Evolutionary conservation across 2,329 filamentous ascomycete species (phyloP).

Genomic region (Fonsecaea pedrosoi): DNA sequence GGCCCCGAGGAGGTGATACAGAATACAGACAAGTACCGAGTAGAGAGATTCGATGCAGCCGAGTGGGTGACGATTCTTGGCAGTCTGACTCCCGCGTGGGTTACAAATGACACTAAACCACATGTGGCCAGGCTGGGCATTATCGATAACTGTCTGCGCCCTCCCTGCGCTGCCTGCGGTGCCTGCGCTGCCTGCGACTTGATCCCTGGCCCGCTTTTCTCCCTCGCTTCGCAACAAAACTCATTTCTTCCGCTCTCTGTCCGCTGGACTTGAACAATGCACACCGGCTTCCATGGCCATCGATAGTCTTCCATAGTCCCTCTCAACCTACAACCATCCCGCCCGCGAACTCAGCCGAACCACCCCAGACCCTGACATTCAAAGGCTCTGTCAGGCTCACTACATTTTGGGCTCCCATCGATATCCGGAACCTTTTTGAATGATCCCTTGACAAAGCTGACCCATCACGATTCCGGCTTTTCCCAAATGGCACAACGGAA

Average conservation of each 20-base stretch:
- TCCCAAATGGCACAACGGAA: conserved; percentile 30
- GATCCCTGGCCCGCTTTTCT: neutral
- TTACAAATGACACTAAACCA: neutral
- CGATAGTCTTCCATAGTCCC: conserved; percentile 5
- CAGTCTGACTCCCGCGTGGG: neutral
- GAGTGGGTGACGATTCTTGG: neutral
- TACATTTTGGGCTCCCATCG: neutral
- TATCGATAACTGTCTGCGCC: conserved; percentile 1
- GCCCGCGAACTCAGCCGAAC: neutral
- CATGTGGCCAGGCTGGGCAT: neutral
- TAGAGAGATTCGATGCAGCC: neutral
- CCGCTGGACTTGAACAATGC: neutral
- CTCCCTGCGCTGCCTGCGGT: no score
- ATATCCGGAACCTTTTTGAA: neutral
- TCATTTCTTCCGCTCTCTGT: conserved; percentile 1
- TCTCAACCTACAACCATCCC: neutral
- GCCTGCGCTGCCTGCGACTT: neutral
- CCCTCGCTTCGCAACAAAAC: neutral
- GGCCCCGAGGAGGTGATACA: neutral
- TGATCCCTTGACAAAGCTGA: neutral
- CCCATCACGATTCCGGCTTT: neutral
- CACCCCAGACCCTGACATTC: neutral
- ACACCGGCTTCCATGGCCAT: neutral
- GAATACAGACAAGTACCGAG: neutral
- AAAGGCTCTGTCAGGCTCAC: neutral